Evolutionary conservation across 1,284 basidiomycete genomes (phyloP), one percentile per base, ranked within the genome.

Genomic region (Thecaphora thlaspeos): DNA sequence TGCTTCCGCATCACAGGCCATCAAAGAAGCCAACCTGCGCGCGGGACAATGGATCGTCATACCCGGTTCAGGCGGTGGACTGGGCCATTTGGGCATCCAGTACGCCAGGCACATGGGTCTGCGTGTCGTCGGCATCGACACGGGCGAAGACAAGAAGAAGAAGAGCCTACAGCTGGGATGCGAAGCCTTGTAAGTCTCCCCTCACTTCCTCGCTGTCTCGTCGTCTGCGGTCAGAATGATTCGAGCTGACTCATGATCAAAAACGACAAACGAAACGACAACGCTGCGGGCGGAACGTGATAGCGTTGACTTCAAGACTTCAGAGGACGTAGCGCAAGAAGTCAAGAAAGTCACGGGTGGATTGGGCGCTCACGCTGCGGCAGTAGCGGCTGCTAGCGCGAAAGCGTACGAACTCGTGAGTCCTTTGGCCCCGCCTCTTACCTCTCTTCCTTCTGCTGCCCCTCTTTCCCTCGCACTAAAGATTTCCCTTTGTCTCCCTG

Each of bases 11-110:
- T 5, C 11, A 28, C 26, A 28, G 26, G 26, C 89, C 0, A 81
- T 93, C 71, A 90, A 90, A 77, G 83, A 88, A 78, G 84, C 85
- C 51, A 79, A 83, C n/a, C 42, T 71, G 4, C 81, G 80, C 30
- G 82, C 86, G 12, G 88, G 89, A 43, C 85, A 93, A 59, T 90
- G 87, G 86, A 82, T 92, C 59, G 87, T 86, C 43, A 82, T 93
- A 57, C 87, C 87, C 21, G 89, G 88, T 46, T 88, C 88, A 4
- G 88, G 88, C 12, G 82, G 82, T 62, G 82, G 82, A 56, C 86
- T 67, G 85, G 88, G 38, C 21, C 69, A 71, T 48, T 21, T 71
- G 2, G 66, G 63, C 26, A 47, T 63, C 9, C 71, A 72, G 44
- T 73, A 68, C 34, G 74, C 72, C 21, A 39, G 30, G 8, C 45